Evolutionary conservation across 345 rosid species (phyloP), one percentile per base, ranked within the genome.

Genomic region (Passiflora organensis): DNA sequence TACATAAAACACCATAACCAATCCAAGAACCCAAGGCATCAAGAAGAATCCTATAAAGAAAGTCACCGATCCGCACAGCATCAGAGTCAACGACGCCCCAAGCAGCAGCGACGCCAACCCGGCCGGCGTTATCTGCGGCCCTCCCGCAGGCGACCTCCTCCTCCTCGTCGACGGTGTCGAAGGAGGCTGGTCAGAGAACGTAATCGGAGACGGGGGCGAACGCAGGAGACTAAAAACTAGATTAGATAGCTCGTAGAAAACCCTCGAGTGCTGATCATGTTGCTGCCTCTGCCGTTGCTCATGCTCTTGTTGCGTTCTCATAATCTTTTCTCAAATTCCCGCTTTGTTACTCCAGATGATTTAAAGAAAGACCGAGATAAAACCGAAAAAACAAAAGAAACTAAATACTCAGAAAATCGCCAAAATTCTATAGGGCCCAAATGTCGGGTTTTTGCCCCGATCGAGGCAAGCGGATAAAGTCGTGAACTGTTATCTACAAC

Each of bases 1-100:
- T 42, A 89, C 84, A 45, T 86, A 89, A 34, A 89, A 72, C 53
- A 83, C 62, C 85, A 84, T 63, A 5, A 86, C 62, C 56, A 93
- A 75, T 58, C 89, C 91, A 1, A 93, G 38, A 46, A 89, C 84
- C 97, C 97, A 93, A 1, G 99, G 99, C 94, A 93, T 80, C 84
- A 93, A 52, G 63, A 93, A 70, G 53, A 93, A 84, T 0, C 99
- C 99, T 17, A 93, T 80, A 55, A 93, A 89, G 76, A 93, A 89
- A 46, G 99, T 86, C 48, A 93, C 79, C 42, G 95, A 86, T 72
- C 99, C 97, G 49, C 97, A 86, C 4, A 93, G 63, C 89, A 93
- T 89, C 72, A 93, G 63, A 6, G 89, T 64, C 58, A 93, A n/a
- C 2, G 95, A 89, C 8, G 80, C 69, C 54, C 97, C 99, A 1